phyloP scores from a whole-genome alignment of 2,329 filamentous ascomycete species.

The Venturia oleaginea region DNA sequence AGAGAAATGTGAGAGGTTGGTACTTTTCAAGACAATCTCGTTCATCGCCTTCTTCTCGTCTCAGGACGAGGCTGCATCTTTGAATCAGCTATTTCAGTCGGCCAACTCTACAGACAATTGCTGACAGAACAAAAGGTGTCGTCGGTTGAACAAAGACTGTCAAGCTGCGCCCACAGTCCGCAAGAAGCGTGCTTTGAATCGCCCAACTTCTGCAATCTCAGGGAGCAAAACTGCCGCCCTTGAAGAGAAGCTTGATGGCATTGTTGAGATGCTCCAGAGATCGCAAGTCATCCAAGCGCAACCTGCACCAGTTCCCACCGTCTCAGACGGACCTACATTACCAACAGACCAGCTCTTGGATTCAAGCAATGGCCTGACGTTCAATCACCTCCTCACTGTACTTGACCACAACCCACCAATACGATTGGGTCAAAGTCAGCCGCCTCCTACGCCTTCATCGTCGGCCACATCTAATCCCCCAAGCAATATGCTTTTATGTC shows the following conservation, averaged over 20 bases:
- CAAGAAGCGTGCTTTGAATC: conserved; percentile 11
- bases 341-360: not conserved
- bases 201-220: not conserved
- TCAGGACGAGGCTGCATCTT: too few species aligned
- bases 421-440: not conserved
- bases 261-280: conserved; percentile 22
- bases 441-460: not conserved
- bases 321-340: not conserved
- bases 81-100: too few species aligned
- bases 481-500: not conserved
- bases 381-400: not conserved
- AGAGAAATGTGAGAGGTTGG: conserved; percentile 21
- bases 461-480: not conserved
- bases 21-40: too few species aligned
- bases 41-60: too few species aligned
- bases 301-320: not conserved
- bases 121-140: conserved; percentile 16
- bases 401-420: not conserved
- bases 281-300: conserved; percentile 1
- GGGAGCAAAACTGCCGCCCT: conserved; percentile 16
- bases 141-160: conserved; percentile 19
- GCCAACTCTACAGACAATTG: too few species aligned
- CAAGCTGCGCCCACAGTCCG: conserved; percentile 16
- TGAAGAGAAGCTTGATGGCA: conserved; percentile 25
- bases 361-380: not conserved